phyloP scores from a whole-genome alignment of 1,139 yeast genomes.

The Petasospora rhodanensis region DNA sequence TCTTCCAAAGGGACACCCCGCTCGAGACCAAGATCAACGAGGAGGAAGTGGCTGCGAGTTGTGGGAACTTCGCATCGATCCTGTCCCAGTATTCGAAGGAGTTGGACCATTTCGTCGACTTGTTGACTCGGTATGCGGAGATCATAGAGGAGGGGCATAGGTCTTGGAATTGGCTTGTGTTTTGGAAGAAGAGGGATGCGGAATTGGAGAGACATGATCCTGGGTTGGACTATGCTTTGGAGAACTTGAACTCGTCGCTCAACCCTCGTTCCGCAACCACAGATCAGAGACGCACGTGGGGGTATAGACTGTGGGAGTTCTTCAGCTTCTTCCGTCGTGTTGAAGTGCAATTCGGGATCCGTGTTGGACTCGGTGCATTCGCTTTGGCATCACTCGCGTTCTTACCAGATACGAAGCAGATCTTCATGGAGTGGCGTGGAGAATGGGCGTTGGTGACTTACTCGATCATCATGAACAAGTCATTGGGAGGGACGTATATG shows the following conservation, averaged over 20 bases:
- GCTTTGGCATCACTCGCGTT: conserved; percentile 66
- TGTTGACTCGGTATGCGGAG: conserved; percentile 43
- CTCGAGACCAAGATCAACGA: conserved; percentile 48
- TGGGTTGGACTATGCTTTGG: conserved; percentile 20
- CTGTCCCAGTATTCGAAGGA: conserved; percentile 61
- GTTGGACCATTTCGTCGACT: conserved; percentile 43
- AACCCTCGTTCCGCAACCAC: conserved; percentile 13
- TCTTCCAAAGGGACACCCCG: conserved; percentile 35
- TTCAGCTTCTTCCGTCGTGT: conserved; percentile 45
- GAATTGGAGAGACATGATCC: conserved; percentile 8
- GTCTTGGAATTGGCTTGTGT: conserved; percentile 50
- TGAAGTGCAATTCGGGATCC: conserved; percentile 73
- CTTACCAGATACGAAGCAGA: conserved; percentile 46
- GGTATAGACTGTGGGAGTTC: conserved; percentile 38
- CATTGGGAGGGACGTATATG: conserved; percentile 82
- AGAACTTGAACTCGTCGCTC: conserved; percentile 15
- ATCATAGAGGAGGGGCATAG: conserved; percentile 21
- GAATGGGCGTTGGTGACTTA: conserved; percentile 85
- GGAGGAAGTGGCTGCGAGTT: conserved; percentile 80
- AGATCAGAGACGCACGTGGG: conserved; percentile 12
- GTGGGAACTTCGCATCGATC: conserved; percentile 73
- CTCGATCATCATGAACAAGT: conserved; percentile 80
- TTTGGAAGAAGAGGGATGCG: conserved; percentile 36
- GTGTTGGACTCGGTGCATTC: conserved; percentile 78
- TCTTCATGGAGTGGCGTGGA: conserved; percentile 64